Conservation (phyloP, 2,329 filamentous ascomycete species). For the Colletotrichum magnum region DNA sequence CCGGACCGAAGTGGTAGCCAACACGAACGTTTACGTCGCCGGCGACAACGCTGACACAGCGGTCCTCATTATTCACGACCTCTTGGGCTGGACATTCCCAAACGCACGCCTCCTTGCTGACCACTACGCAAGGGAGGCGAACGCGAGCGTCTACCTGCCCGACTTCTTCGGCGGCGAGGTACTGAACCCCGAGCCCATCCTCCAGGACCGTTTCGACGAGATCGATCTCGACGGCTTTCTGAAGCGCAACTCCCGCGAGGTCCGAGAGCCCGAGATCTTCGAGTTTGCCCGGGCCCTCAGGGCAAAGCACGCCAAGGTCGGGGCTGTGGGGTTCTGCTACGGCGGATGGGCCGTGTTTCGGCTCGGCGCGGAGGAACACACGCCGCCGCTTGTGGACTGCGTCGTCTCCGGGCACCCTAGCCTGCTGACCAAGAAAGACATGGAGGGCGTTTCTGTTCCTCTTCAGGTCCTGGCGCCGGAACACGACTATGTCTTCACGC, state of each 20-base stretch:
- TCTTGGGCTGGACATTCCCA: slow-evolving; percentile 60
- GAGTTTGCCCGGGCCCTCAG: slow-evolving; percentile 53
- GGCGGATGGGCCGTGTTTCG: slow-evolving; percentile 66
- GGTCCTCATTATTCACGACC: slow-evolving; percentile 54
- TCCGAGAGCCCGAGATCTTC: slow-evolving; percentile 58
- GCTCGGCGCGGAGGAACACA: slow-evolving; percentile 55
- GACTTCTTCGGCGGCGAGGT: slow-evolving; percentile 54
- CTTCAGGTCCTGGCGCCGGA: slow-evolving; percentile 68
- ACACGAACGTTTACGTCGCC: slow-evolving; percentile 53
- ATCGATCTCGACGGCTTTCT: slow-evolving; percentile 58
- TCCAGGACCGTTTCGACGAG: slow-evolving; percentile 46
- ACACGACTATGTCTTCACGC: slow-evolving; percentile 55
- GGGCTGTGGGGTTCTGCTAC: slow-evolving; percentile 64
- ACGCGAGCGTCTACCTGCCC: slow-evolving; percentile 61
- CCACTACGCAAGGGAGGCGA: slow-evolving; percentile 59
- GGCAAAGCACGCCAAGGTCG: slow-evolving; percentile 53
- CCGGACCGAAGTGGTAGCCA: slow-evolving; percentile 48
- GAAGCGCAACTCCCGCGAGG: slow-evolving; percentile 51
- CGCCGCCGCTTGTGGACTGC: slow-evolving; percentile 59
- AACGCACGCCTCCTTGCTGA: slow-evolving; percentile 63
- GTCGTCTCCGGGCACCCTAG: slow-evolving; percentile 61
- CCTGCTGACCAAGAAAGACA: slow-evolving; percentile 58
- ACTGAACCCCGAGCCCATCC: slow-evolving; percentile 47
- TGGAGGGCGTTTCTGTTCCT: slow-evolving; percentile 61
- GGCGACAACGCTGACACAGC: slow-evolving; percentile 52